Evolutionary conservation across 257 asterid genomes (phyloP), one percentile per base, ranked within the genome.

Genomic region (Salvia hispanica): DNA sequence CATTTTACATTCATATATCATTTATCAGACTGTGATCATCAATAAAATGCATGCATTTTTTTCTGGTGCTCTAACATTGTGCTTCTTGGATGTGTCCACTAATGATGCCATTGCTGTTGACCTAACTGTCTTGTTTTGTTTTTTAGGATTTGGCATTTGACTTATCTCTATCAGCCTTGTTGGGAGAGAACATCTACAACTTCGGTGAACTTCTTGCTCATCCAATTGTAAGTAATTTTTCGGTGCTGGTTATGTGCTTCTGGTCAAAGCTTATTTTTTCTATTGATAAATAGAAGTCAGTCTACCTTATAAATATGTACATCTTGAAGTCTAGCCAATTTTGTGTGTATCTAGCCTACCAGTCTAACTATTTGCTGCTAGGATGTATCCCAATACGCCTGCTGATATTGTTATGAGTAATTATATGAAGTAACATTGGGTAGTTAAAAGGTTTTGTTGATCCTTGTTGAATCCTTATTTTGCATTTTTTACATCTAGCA

Each of bases 161-260:
- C 73, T 71, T 91, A 31, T 91, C 96, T 42, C 86, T 84, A 0
- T 80, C 92, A 9, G 96, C 96, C 6, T 73, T 90, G 77, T 82
- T 90, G 82, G 96, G 95, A 69, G 95, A 90, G 2, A 90, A 84
- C 78, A 85, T 90, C 69, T 90, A 87, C 89, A 90, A 90, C 76
- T 90, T 90, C 39, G 95, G 95, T 18, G 96, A 90, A 81, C 82
- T 90, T 52, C 95, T 90, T 76, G 93, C 96, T 2, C 96, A 87
- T 79, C 96, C 95, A 43, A 85, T 90, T 75, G 96, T 90, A 81
- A 85, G 95, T 79, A 33, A 15, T 63, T 48, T 53, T 25, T 33
- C 37, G 44, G 52, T 34, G 39, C 33, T 42, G 25, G 11, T 16
- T 61, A 34, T 9, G 44, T 43, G 6, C 67, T 62, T 25, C 3